phyloP scores from a whole-genome alignment of 805 yeast genomes.

The Pichia scutulata region DNA sequence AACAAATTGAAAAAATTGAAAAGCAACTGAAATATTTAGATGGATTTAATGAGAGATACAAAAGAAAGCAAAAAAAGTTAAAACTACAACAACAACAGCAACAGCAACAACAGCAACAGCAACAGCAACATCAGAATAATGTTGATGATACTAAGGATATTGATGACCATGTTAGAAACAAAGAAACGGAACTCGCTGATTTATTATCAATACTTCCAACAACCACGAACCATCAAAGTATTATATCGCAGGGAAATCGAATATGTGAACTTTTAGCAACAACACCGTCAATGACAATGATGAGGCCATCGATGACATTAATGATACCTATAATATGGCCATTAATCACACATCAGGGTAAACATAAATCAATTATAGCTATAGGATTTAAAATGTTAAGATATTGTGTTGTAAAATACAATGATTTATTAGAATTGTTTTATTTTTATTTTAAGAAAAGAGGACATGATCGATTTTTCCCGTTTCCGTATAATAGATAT shows the following conservation, averaged over 20 bases:
- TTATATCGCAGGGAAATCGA: not conserved
- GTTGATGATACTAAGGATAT: not conserved
- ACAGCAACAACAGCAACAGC: not conserved
- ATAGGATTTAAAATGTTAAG: conserved; percentile 10
- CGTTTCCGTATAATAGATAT: conserved; percentile 3
- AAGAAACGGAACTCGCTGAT: not conserved
- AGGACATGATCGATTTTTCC: conserved; percentile 2
- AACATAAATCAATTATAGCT: conserved; percentile 2
- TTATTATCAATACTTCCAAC: not conserved
- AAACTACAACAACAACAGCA: not conserved
- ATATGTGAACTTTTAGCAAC: not conserved
- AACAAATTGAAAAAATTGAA: conserved; percentile 2
- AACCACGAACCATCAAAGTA: not conserved
- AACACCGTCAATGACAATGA: no score
- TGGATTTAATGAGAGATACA: not conserved
- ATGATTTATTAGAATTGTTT: conserved; percentile 2
- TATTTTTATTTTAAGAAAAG: not conserved
- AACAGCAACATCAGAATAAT: not conserved
- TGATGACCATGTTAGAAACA: not conserved
- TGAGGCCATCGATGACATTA: not conserved
- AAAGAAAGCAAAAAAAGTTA: not conserved
- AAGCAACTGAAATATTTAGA: conserved; percentile 1
- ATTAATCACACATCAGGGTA: conserved; percentile 3
- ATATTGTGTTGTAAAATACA: not conserved
- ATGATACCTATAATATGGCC: conserved; percentile 6